Evolutionary conservation across 2,329 filamentous ascomycete species (phyloP).

Genomic region (Penicillium sp.): DNA sequence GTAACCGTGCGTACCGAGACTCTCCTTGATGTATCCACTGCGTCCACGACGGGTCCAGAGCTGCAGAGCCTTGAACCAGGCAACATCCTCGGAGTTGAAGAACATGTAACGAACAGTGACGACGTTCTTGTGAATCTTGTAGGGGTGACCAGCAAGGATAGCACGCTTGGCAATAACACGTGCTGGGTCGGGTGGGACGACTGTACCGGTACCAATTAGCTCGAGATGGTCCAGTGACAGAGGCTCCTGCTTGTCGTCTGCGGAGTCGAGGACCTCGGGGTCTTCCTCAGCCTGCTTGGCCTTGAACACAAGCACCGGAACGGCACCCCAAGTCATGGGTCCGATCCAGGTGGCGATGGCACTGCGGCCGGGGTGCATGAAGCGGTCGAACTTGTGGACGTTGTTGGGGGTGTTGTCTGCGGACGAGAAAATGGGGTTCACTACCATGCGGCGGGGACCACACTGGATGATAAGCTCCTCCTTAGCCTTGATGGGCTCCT

Average conservation of each 20-base stretch:
- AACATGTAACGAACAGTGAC: slow-evolving; percentile 99
- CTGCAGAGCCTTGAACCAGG: slow-evolving; percentile 96
- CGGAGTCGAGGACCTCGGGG: slow-evolving; percentile 44
- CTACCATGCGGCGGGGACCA: slow-evolving; percentile 78
- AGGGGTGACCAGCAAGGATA: slow-evolving; percentile 91
- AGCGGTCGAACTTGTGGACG: slow-evolving; percentile 95
- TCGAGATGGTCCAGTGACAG: slow-evolving; percentile 54
- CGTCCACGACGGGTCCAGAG: slow-evolving; percentile 90
- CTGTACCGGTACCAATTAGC: slow-evolving; percentile 83
- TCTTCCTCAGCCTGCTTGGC: slow-evolving; percentile 36
- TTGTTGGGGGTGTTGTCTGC: slow-evolving; percentile 91
- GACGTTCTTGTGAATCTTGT: slow-evolving; percentile 97
- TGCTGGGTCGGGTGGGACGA: slow-evolving; percentile 69
- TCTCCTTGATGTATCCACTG: slow-evolving; percentile 89
- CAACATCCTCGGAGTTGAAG: slow-evolving; percentile 92
- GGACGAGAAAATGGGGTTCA: slow-evolving; percentile 89
- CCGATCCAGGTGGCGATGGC: slow-evolving; percentile 87
- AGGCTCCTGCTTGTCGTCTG: slow-evolving; percentile 42
- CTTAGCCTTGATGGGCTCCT: slow-evolving; percentile 81
- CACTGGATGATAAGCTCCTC: slow-evolving; percentile 89
- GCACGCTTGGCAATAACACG: slow-evolving; percentile 92
- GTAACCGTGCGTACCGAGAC: slow-evolving; percentile 95
- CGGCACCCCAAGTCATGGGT: slow-evolving; percentile 87
- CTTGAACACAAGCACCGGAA: slow-evolving; percentile 87
- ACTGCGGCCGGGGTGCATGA: slow-evolving; percentile 83